These are phyloP conservation scores for Fusarium sp. DNA, from an alignment of 2,329 filamentous ascomycete species.

Conservation along the genomic window DNA sequence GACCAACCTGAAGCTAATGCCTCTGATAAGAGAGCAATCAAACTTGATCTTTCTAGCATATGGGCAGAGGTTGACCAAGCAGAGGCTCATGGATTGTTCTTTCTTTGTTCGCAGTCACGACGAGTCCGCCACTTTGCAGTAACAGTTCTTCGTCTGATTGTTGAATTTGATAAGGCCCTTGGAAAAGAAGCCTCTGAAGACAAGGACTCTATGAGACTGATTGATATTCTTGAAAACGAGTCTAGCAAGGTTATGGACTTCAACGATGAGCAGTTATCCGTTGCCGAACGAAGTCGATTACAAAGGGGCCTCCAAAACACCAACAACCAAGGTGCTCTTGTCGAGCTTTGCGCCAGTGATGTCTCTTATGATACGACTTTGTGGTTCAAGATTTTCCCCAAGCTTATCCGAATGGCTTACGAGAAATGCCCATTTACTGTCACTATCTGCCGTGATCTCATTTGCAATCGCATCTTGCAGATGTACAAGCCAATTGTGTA, in stretches of 20 bases:
- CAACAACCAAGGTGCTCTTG: slow-evolving; percentile 85
- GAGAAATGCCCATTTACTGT: slow-evolving; percentile 93
- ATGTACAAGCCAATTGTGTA: slow-evolving; percentile 89
- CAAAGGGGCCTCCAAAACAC: slow-evolving; percentile 90
- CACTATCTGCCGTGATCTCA: slow-evolving; percentile 88
- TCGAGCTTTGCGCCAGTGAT: slow-evolving; percentile 96
- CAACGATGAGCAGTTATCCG: slow-evolving; percentile 89
- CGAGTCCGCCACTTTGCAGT: slow-evolving; percentile 91
- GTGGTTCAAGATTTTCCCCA: slow-evolving; percentile 99
- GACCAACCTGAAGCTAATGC: slow-evolving; percentile 72
- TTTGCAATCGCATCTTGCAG: slow-evolving; percentile 91
- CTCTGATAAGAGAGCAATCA: slow-evolving; percentile 77
- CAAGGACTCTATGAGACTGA: slow-evolving; percentile 78
- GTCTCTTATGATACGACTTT: slow-evolving; percentile 93
- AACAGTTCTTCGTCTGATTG: slow-evolving; percentile 90
- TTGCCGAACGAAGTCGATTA: slow-evolving; percentile 91
- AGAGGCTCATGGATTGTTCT: slow-evolving; percentile 96
- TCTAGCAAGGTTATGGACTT: slow-evolving; percentile 90
- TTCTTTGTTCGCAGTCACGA: slow-evolving; percentile 94
- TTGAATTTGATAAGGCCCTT: slow-evolving; percentile 91
- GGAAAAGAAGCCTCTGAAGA: slow-evolving; percentile 73
- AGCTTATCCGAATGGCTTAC: slow-evolving; percentile 89
- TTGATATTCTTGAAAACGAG: slow-evolving; percentile 91
- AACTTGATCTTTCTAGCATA: slow-evolving; percentile 87
- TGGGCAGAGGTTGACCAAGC: slow-evolving; percentile 97